Evolutionary conservation across 352 stramenopile species (phyloP).

Genomic region (Phytophthora cactorum): DNA sequence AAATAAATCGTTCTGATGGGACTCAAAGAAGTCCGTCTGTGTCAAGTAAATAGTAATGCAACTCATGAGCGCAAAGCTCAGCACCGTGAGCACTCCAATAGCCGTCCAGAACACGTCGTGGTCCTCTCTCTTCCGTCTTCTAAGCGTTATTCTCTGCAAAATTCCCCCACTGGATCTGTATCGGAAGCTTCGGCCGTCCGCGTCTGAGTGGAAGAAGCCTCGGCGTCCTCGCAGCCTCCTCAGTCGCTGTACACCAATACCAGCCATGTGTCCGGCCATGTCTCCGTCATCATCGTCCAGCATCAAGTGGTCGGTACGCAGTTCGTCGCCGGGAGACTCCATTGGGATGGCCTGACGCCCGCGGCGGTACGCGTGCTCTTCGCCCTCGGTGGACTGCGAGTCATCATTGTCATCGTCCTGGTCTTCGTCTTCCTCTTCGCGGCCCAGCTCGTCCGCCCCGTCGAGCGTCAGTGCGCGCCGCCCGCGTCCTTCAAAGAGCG

Average conservation of each 20-base stretch:
- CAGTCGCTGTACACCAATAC: slow-evolving; percentile 36
- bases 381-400: slow-evolving; percentile 2
- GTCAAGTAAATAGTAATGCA: slow-evolving; percentile 71
- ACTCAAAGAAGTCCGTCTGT: slow-evolving; percentile 85
- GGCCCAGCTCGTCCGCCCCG: slow-evolving; percentile 3
- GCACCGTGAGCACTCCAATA: slow-evolving; percentile 68
- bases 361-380: slow-evolving; percentile 60
- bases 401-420: slow-evolving; percentile 6
- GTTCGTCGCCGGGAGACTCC: slow-evolving; percentile 66
- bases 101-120: slow-evolving; percentile 77
- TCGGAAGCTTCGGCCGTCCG: slow-evolving; percentile 30
- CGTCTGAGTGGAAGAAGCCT: slow-evolving; percentile 62
- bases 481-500: slow-evolving; percentile 17
- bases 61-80: slow-evolving; percentile 74
- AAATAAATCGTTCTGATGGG: slow-evolving; percentile 82
- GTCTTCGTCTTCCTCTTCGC: slow-evolving; percentile 13
- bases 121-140: slow-evolving; percentile 55
- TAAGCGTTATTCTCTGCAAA: slow-evolving; percentile 64
- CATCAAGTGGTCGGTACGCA: slow-evolving; percentile 40
- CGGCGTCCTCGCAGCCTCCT: slow-evolving; percentile 41
- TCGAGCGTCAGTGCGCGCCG: slow-evolving; percentile 33
- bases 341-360: slow-evolving; percentile 69
- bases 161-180: slow-evolving; percentile 48
- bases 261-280: background rate
- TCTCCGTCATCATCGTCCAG: slow-evolving; percentile 34